Percentiles rank a stretch among this genome's conserved stretches.
These are phyloP conservation scores for Tricladium varicosporioides DNA, from an alignment of 2,329 filamentous ascomycete species.

Conservation along the genomic window DNA sequence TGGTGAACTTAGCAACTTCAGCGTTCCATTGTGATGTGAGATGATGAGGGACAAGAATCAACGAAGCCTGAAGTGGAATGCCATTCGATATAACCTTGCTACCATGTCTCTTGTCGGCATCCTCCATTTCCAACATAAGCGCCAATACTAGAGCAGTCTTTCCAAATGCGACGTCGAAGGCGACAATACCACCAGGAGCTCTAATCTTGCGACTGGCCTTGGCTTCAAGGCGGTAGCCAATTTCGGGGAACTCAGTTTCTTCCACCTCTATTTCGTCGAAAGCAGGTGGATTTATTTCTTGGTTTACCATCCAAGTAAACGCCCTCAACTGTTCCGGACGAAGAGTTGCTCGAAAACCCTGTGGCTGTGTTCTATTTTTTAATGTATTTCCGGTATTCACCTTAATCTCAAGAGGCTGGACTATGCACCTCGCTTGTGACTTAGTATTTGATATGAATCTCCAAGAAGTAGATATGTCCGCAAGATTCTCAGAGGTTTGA, in stretches of 20 bases:
- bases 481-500: conserved; percentile 2
- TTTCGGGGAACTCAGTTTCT: conserved; percentile 47
- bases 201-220: conserved; percentile 40
- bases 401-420: conserved; percentile 27
- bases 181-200: conserved; percentile 59
- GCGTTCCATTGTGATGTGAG: conserved; percentile 56
- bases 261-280: conserved; percentile 56
- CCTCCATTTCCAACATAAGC: conserved; percentile 48
- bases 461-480: conserved; percentile 39
- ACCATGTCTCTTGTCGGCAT: conserved; percentile 11
- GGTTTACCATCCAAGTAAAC: conserved; percentile 57
- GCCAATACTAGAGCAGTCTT: conserved; percentile 62
- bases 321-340: conserved; percentile 52
- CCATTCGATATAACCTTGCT: not conserved
- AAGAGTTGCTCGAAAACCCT: conserved; percentile 34
- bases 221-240: conserved; percentile 58
- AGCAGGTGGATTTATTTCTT: conserved; percentile 49
- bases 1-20: conserved; percentile 50
- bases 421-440: conserved; percentile 32
- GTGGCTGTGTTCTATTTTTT: conserved; percentile 34
- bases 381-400: not conserved
- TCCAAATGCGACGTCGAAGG: conserved; percentile 64
- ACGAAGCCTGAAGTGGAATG: conserved; percentile 50
- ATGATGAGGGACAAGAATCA: conserved; percentile 56
- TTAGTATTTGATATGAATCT: conserved; percentile 46